Conservation (phyloP, 2,329 filamentous ascomycete genomes). For the Pseudocercospora fuligena region DNA sequence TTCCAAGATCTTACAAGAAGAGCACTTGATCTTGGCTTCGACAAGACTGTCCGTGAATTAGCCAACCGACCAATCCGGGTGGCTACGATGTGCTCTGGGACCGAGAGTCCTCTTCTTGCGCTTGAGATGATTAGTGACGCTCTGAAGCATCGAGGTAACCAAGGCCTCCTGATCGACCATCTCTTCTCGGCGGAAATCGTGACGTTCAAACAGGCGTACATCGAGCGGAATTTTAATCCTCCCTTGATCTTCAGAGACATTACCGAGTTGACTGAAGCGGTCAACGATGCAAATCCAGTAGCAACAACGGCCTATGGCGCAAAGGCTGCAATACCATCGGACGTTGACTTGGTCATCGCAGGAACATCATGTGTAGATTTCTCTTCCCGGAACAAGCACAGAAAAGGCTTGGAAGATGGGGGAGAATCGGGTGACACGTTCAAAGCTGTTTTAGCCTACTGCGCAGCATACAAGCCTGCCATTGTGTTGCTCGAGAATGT, state of each 20-base stretch:
- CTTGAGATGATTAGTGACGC: constrained; percentile 59
- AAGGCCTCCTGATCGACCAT: constrained; percentile 48
- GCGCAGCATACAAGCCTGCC: constrained; percentile 59
- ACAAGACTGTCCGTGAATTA: not conserved
- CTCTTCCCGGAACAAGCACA: constrained; percentile 65
- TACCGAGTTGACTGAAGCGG: constrained; percentile 43
- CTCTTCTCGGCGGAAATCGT: constrained; percentile 55
- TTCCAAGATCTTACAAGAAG: constrained; percentile 55
- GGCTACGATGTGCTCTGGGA: constrained; percentile 78
- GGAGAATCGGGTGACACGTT: constrained; percentile 72
- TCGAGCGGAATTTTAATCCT: constrained; percentile 52
- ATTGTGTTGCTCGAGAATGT: constrained; percentile 78
- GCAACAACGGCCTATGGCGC: constrained; percentile 70
- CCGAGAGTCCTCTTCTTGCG: constrained; percentile 73
- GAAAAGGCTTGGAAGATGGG: constrained; percentile 56
- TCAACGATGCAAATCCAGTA: constrained; percentile 29
- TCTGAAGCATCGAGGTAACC: no score
- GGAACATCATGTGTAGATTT: constrained; percentile 80
- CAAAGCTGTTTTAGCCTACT: constrained; percentile 63
- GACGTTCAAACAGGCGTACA: constrained; percentile 53
- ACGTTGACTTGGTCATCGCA: constrained; percentile 69
- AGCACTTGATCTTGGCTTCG: constrained; percentile 32
- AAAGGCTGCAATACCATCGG: constrained; percentile 58
- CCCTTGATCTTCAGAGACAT: constrained; percentile 52
- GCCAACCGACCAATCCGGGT: constrained; percentile 53